Evolutionary conservation across 306 rosid species (phyloP), one percentile per base, ranked within the genome.

Genomic region (Sophora flavescens): DNA sequence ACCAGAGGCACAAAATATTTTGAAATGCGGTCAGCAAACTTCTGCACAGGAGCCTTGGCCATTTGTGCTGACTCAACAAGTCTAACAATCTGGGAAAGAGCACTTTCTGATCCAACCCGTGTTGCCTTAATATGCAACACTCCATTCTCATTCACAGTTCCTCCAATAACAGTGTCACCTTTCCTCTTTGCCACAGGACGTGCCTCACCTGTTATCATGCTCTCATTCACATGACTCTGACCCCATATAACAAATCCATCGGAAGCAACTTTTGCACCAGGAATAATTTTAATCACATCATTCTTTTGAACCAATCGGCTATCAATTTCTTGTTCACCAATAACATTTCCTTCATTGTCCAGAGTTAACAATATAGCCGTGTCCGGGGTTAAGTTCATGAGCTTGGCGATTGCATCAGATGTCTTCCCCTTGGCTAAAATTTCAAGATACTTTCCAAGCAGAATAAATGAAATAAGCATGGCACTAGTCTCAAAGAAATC

Each of bases 21-120:
- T 11, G 96, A 90, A 74, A 94, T 91, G 48, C 84, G 88, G 69
- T 93, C 98, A 2, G 98, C 97, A 74, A 91, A 85, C 83, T 91
- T 94, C 79, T 94, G 97, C 13, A 90, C 90, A 2, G 98, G 97
- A 42, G 97, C 98, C 61, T 94, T 91, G 28, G 96, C 97, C 98
- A 94, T 78, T 70, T 93, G 98, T 1, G 97, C 93, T 0, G 97
- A 86, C 75, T 94, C 97, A 44, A 94, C 97, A 36, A 94, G 96
- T 61, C 95, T 72, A 61, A 94, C 95, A 79, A 94, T 94, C 87
- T 90, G 96, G 0, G 96, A 85, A 72, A 93, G 93, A 47, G 97
- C 91, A 82, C 94, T 91, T 64, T 93, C 98, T 5, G 96, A 86
- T 69, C 98, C 98, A 18, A 91, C 97, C 50, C 83, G 81, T 1